phyloP scores from a whole-genome alignment of 257 asterid species.

The Solanum chiquidenum region DNA sequence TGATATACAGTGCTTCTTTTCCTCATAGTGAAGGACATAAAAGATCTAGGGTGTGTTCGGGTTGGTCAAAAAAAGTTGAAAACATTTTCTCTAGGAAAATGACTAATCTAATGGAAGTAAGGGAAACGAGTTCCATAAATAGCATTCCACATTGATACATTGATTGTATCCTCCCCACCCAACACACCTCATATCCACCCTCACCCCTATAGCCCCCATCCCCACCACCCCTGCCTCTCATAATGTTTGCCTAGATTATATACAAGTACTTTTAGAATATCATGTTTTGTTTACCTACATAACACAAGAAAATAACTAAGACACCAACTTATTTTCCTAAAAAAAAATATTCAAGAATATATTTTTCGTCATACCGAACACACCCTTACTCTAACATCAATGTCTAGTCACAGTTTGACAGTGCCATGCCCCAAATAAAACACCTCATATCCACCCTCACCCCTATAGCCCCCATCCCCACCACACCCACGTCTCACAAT shows the following conservation, averaged over 20 bases:
- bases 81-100: neutral
- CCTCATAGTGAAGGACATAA: neutral
- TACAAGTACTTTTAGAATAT: neutral
- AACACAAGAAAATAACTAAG: neutral
- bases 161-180: neutral
- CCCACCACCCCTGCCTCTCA: neutral
- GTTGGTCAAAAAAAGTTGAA: neutral
- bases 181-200: neutral
- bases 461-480: neutral
- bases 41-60: neutral
- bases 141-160: neutral
- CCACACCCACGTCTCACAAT: neutral
- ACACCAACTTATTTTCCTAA: neutral
- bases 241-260: neutral
- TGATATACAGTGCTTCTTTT: neutral
- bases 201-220: neutral
- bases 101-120: neutral
- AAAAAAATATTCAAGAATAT: neutral
- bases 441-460: neutral
- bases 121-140: neutral
- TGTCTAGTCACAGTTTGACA: neutral
- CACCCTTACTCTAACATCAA: neutral
- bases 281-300: neutral
- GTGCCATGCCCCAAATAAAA: neutral
- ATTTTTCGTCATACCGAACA: neutral